phyloP scores from a whole-genome alignment of 2,329 filamentous ascomycete species.

The Colletotrichum sp. region DNA sequence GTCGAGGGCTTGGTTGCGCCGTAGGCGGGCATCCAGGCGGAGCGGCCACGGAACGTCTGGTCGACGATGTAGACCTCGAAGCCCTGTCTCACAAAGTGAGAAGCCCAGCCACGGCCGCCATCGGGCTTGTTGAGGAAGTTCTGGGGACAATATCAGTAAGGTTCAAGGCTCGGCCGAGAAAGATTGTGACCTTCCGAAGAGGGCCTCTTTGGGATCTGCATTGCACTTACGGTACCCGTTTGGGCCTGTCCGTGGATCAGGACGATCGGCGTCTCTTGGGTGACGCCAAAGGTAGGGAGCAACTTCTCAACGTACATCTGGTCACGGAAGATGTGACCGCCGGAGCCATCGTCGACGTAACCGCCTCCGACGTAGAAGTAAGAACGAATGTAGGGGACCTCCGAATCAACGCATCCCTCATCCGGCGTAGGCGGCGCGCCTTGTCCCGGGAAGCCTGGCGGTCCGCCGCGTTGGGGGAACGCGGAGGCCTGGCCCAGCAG shows the following conservation, averaged over 20 bases:
- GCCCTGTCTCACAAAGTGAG: constrained; percentile 48
- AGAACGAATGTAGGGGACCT: constrained; percentile 26
- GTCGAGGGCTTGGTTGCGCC: constrained; percentile 25
- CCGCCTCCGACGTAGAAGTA: constrained; percentile 42
- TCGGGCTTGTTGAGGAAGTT: constrained; percentile 54
- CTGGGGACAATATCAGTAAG: constrained; percentile 22
- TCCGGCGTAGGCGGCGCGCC: neutral
- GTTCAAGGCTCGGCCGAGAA: neutral
- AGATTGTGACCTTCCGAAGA: neutral
- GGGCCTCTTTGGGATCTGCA: neutral
- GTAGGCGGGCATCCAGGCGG: constrained; percentile 40
- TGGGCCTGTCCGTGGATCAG: constrained; percentile 48
- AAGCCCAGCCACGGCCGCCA: constrained; percentile 51
- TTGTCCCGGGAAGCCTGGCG: neutral
- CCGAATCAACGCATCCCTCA: neutral
- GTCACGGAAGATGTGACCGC: constrained; percentile 35
- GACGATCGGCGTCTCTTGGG: constrained; percentile 37
- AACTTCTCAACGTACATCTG: constrained; percentile 62
- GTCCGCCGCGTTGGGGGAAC: neutral
- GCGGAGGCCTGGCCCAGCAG: constrained; percentile 11
- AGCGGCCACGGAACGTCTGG: constrained; percentile 49
- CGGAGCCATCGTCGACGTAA: constrained; percentile 33
- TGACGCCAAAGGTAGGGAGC: constrained; percentile 31
- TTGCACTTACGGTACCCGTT: constrained; percentile 40
- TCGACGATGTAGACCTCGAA: constrained; percentile 54